Conservation (phyloP, 805 yeast genomes). For the Blastobotrys muscicola region DNA sequence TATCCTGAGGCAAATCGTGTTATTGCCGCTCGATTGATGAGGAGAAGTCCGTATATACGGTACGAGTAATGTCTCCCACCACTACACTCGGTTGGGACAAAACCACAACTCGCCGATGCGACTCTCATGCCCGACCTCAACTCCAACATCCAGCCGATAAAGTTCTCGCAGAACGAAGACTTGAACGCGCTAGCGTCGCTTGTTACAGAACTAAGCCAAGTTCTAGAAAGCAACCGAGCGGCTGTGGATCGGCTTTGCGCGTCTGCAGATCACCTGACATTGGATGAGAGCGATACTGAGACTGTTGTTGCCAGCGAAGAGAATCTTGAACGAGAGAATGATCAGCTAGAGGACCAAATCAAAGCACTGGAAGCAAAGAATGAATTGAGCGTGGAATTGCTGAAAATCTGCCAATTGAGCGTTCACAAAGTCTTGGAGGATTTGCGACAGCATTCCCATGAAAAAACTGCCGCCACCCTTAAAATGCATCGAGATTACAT, state of each 20-base stretch:
- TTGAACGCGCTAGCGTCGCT: slow-evolving; percentile 19
- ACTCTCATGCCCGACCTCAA: too few relatives aligned
- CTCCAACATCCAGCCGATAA: too few relatives aligned
- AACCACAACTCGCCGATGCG: too few relatives aligned
- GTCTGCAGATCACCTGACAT: slow-evolving; percentile 10
- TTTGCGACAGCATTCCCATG: slow-evolving; percentile 13
- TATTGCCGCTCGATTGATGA: too few relatives aligned
- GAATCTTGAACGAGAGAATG: slow-evolving; percentile 7
- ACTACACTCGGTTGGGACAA: too few relatives aligned
- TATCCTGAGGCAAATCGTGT: too few relatives aligned
- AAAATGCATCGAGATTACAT: slow-evolving; percentile 13
- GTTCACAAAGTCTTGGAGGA: slow-evolving; percentile 14
- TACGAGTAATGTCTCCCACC: too few relatives aligned
- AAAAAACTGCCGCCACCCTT: slow-evolving; percentile 13
- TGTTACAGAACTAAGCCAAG: slow-evolving; percentile 15
- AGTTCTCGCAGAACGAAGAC: slow-evolving; percentile 24
- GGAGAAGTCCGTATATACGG: too few relatives aligned
- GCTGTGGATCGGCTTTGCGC: slow-evolving; percentile 17
- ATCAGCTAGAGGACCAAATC: slow-evolving; percentile 10
- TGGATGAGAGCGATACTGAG: slow-evolving; percentile 4
- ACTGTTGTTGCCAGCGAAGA: slow-evolving; percentile 7
- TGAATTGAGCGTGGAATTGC: slow-evolving; percentile 8
- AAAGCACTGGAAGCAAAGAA: slow-evolving; percentile 7
- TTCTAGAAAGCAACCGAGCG: slow-evolving; percentile 15
- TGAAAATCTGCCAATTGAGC: slow-evolving; percentile 9